These are phyloP conservation scores for Fusarium falciforme DNA, from an alignment of 2,329 filamentous ascomycete genomes.

Conservation along the genomic window DNA sequence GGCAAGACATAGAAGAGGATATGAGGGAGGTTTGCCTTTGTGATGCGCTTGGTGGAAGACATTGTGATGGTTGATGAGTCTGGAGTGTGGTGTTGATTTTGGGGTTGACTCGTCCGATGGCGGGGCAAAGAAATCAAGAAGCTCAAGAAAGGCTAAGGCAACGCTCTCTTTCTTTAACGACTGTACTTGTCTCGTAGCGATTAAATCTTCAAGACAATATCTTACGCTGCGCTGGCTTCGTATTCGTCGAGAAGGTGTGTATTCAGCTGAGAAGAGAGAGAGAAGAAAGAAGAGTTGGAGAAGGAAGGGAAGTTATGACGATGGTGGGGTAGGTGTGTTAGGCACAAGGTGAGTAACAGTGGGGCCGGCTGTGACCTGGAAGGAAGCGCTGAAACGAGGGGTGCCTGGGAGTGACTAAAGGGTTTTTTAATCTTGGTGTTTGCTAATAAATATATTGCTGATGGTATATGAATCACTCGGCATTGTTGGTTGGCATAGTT, in stretches of 20 bases:
- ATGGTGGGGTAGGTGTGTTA: slow-evolving; percentile 27
- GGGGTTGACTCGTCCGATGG: slow-evolving; percentile 6
- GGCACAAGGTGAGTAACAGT: not conserved
- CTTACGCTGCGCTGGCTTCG: not conserved
- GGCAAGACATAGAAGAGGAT: not conserved
- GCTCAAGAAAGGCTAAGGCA: not conserved
- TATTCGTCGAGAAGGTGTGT: not conserved
- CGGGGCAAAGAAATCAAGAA: not conserved
- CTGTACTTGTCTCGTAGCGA: not conserved
- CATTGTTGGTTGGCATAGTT: not conserved
- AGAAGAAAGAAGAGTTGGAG: slow-evolving; percentile 5
- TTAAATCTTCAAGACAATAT: not conserved
- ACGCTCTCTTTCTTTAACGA: not conserved
- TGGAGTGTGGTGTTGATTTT: slow-evolving; percentile 4
- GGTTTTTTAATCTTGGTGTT: not conserved
- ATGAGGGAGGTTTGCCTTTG: slow-evolving; percentile 49
- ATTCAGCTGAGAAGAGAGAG: not conserved
- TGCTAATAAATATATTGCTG: not conserved
- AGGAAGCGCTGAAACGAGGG: not conserved
- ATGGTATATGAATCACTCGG: not conserved
- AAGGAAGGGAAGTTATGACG: slow-evolving; percentile 29
- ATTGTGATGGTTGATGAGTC: slow-evolving; percentile 41
- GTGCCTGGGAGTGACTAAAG: not conserved
- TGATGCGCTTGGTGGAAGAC: slow-evolving; percentile 57
- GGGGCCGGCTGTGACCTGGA: not conserved